Evolutionary conservation across 495 filamentous ascomycete species (phyloP).

Genomic region (Apodospora peruviana): DNA sequence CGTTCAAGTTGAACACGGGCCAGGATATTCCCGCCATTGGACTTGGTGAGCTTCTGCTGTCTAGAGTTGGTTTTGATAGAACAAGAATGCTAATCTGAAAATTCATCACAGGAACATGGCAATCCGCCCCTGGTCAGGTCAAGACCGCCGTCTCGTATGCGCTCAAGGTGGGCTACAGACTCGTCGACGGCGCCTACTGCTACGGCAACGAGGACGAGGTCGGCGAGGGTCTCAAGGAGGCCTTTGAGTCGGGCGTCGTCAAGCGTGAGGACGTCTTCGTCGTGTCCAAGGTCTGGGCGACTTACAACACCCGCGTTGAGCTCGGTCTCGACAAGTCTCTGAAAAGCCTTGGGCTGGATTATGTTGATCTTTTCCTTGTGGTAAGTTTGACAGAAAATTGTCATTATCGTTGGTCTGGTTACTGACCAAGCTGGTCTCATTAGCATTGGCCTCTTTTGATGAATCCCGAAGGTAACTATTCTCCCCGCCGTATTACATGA

Average conservation of each 20-base stretch:
- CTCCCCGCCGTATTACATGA: slow-evolving; percentile 2
- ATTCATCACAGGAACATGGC: slow-evolving; percentile 74
- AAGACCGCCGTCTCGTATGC: slow-evolving; percentile 48
- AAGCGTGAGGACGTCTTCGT: slow-evolving; percentile 78
- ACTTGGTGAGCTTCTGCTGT: slow-evolving; percentile 47
- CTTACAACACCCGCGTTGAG: slow-evolving; percentile 64
- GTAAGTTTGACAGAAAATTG: slow-evolving; percentile 4
- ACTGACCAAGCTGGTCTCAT: slow-evolving; percentile 14
- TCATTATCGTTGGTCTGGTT: neutral
- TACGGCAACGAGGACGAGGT: slow-evolving; percentile 57
- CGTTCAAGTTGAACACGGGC: slow-evolving; percentile 72
- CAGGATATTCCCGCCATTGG: slow-evolving; percentile 70
- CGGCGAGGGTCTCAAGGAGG: slow-evolving; percentile 52
- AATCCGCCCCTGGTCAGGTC: slow-evolving; percentile 60
- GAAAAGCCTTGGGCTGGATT: slow-evolving; percentile 65
- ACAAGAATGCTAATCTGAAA: too few relatives aligned
- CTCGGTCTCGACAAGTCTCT: slow-evolving; percentile 65
- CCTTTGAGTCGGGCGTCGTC: slow-evolving; percentile 59
- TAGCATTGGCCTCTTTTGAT: slow-evolving; percentile 78
- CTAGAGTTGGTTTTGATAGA: too few relatives aligned
- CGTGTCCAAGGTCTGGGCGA: slow-evolving; percentile 79
- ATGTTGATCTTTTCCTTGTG: slow-evolving; percentile 75
- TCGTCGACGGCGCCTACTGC: slow-evolving; percentile 55
- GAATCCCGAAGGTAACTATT: slow-evolving; percentile 58
- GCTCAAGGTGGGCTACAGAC: slow-evolving; percentile 59